A percentile compares a stretch with the other conserved stretches of the same genome.
Evolutionary conservation across 805 yeast genomes (phyloP).

Genomic region (Yarrowia sp.): DNA sequence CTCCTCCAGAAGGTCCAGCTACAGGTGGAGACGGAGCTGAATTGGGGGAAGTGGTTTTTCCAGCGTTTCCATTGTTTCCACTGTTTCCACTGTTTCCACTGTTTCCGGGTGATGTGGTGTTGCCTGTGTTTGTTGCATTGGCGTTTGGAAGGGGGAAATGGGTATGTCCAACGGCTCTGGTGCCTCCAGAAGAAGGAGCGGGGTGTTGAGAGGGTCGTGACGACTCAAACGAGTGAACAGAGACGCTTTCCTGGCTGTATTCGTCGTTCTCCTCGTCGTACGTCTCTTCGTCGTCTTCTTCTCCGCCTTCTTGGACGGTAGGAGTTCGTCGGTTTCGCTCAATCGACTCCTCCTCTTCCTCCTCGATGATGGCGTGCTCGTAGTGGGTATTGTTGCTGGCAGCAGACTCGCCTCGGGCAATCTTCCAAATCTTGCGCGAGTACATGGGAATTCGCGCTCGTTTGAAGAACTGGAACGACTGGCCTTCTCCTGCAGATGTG

Average conservation of each 20-base stretch:
- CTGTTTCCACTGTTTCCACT: no score
- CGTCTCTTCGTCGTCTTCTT: constrained; percentile 17
- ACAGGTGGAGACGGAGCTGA: background rate
- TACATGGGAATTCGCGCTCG: constrained; percentile 15
- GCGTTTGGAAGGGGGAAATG: constrained; percentile 4
- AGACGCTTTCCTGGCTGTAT: background rate
- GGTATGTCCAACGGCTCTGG: constrained; percentile 15
- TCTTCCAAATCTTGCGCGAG: constrained; percentile 38
- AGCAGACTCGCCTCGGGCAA: constrained; percentile 32
- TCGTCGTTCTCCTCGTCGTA: background rate
- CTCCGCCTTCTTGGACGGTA: constrained; percentile 18
- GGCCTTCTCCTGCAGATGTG: constrained; percentile 26
- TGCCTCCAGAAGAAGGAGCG: constrained; percentile 9
- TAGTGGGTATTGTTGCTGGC: constrained; percentile 23
- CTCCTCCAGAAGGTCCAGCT: constrained; percentile 18
- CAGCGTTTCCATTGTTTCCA: no score
- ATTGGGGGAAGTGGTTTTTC: background rate
- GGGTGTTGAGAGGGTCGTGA: constrained; percentile 4
- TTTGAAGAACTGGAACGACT: constrained; percentile 21
- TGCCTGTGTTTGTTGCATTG: background rate
- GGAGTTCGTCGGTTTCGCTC: constrained; percentile 39
- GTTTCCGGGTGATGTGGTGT: background rate
- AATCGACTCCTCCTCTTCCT: constrained; percentile 40
- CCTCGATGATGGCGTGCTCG: constrained; percentile 32
- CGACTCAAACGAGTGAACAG: constrained; percentile 6